A percentile compares a stretch with the other conserved stretches of the same genome.
phyloP scores from a whole-genome alignment of 1,139 yeast genomes.

The Kluyveromyces sp. region DNA sequence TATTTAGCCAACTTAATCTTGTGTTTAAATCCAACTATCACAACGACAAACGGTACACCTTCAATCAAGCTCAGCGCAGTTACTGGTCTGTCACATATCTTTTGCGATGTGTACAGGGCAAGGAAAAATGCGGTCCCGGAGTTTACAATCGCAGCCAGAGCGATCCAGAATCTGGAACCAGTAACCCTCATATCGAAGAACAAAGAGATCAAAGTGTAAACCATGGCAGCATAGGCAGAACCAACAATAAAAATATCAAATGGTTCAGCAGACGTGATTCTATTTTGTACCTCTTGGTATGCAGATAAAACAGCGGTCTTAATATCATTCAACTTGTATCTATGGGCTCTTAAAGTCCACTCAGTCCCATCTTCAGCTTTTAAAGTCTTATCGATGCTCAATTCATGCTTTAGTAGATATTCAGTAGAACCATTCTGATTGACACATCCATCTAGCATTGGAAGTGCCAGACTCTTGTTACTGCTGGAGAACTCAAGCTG shows the following conservation, averaged over 20 bases:
- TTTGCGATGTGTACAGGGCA: constrained; percentile 62
- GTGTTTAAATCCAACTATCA: constrained; percentile 88
- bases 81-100: constrained; percentile 46
- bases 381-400: constrained; percentile 21
- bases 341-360: constrained; percentile 59
- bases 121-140: constrained; percentile 82
- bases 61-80: constrained; percentile 76
- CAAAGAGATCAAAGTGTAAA: constrained; percentile 72
- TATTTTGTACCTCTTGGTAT: constrained; percentile 41
- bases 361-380: constrained; percentile 40
- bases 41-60: constrained; percentile 90
- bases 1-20: constrained; percentile 68
- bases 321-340: constrained; percentile 58
- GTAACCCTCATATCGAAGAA: constrained; percentile 72
- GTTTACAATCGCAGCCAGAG: constrained; percentile 70
- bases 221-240: constrained; percentile 83
- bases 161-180: constrained; percentile 89
- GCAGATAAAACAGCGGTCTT: constrained; percentile 50
- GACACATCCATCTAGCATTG: constrained; percentile 20
- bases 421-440: constrained; percentile 21
- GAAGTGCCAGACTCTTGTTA: constrained; percentile 15
- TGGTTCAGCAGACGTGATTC: constrained; percentile 72
- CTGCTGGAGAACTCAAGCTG: constrained; percentile 22
- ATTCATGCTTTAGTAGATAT: constrained; percentile 21
- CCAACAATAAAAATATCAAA: constrained; percentile 79